Base-by-base conservation (phyloP, 108 stramenopile genomes). In the Skeletonema grethae region DNA sequence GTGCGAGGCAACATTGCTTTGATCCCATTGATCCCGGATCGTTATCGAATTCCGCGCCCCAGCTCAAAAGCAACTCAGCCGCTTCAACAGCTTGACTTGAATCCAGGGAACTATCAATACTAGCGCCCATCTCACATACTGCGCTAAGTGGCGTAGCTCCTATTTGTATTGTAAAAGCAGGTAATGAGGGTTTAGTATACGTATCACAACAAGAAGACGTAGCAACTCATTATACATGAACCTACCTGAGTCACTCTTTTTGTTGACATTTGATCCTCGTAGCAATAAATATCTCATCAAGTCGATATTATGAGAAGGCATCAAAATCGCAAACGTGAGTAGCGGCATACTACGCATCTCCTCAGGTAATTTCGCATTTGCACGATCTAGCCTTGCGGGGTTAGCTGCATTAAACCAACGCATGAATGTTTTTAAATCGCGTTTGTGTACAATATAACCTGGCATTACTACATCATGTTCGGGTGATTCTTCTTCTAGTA, bases 321-420 rank as follows among this genome's bases (percentile, higher is more conserved):
- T 18, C 58, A 60, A n/a, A 60, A 60, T 35, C 7, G 58, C 58
- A 60, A 60, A 60, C 46, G 46, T 46, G 58, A 60, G 34, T 3
- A 60, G 29, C 16, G 34, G 22, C 5, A 35, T 60, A 35, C 32
- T 35, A 35, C 34, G 32, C 58, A 60, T 60, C 58, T 13, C 25
- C 3, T 29, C 25, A 1, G 58, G 58, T 15, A 35, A 15, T n/a
- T 0, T 60, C n/a, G 58, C 58, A 60, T 60, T 35, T 4, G 58
- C 58, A 15, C 58, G 58, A 60, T 30, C 58, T 20, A 60, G 7
- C 30, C 24, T 30, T 46, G 46, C 46, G 34, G 58, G 58, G 34
- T 60, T 60, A 0, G 29, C 58, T 60, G 58, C 58, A 60, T 35
- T 2, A 35, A 35, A 30, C 34, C 58, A 60, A 35, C 46, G 58